Conservation (phyloP, 163 green algal genomes). For the Scenedesmus sp. region DNA sequence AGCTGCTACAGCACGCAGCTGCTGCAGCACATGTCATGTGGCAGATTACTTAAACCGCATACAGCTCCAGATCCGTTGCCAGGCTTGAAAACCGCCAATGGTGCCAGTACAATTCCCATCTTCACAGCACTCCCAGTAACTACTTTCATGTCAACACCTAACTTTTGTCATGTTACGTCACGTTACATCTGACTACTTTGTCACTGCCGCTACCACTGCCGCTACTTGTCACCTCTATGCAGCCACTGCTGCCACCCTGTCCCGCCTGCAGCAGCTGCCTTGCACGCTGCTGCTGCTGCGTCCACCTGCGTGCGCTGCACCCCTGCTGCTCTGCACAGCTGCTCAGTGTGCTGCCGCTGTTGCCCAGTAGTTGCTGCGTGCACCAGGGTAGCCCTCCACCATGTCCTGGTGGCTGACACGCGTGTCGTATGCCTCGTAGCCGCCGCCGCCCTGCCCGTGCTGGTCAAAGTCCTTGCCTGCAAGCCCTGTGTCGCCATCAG, state of each 20-base stretch:
- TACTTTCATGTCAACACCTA: not conserved
- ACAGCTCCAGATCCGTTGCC: no score
- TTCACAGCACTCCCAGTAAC: no score
- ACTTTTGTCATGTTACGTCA: not conserved
- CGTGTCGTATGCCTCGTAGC: conserved; percentile 36
- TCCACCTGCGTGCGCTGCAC: not conserved
- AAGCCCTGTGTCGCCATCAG: conserved; percentile 32
- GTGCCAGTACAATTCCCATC: no score
- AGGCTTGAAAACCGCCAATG: no score
- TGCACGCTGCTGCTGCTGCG: not conserved
- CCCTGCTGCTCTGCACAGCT: not conserved
- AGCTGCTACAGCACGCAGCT: no score
- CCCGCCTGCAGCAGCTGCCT: not conserved
- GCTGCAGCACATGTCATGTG: no score
- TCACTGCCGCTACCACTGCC: not conserved
- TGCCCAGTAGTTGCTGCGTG: conserved; percentile 44
- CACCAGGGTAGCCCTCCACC: conserved; percentile 13
- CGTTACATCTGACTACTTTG: not conserved
- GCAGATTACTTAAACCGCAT: no score
- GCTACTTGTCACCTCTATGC: not conserved
- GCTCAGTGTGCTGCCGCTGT: conserved; percentile 45
- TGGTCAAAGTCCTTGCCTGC: conserved; percentile 43
- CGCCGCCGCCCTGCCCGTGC: not conserved
- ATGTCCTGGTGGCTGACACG: conserved; percentile 4
- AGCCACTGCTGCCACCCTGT: not conserved